A percentile compares a stretch with the other conserved stretches of the same genome.
Conservation (phyloP, 1,284 basidiomycete genomes). For the Ustilago sp. region DNA sequence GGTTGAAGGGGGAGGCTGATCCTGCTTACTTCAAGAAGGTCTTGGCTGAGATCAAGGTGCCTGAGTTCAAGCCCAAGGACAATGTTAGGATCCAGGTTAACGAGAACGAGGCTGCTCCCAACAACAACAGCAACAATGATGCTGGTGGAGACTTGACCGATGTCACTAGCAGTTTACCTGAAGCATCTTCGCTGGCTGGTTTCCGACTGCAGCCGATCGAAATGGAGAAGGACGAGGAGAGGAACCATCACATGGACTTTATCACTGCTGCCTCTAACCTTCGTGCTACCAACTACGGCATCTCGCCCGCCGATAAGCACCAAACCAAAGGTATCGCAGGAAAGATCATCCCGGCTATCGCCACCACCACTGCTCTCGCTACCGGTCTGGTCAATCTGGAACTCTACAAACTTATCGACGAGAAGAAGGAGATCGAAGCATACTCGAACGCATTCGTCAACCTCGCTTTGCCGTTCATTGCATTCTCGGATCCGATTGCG, state of each 20-base stretch:
- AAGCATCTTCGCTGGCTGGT: constrained; percentile 80
- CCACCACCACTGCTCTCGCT: constrained; percentile 95
- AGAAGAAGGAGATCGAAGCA: constrained; percentile 89
- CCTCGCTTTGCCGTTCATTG: constrained; percentile 97
- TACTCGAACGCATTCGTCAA: constrained; percentile 98
- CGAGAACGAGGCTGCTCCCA: constrained; percentile 86
- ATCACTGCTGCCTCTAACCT: constrained; percentile 98
- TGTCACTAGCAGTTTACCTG: constrained; percentile 61
- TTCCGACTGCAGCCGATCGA: constrained; percentile 94
- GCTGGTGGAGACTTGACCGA: constrained; percentile 59
- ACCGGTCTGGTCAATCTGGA: constrained; percentile 96
- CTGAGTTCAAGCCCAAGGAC: constrained; percentile 91
- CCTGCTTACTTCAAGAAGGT: constrained; percentile 84
- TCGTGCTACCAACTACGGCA: constrained; percentile 94
- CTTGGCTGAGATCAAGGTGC: constrained; percentile 85
- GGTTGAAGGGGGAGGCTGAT: constrained; percentile 89
- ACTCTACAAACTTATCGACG: constrained; percentile 93
- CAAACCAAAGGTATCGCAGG: constrained; percentile 98
- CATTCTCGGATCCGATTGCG: constrained; percentile 96
- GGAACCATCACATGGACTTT: constrained; percentile 98
- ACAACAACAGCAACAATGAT: constrained; percentile 70
- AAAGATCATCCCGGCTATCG: constrained; percentile 99
- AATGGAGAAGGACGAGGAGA: constrained; percentile 99
- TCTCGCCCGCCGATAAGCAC: constrained; percentile 88
- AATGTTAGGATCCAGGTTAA: constrained; percentile 95